phyloP scores from a whole-genome alignment of 2,329 filamentous ascomycete genomes.

The Trichoderma asperellum region DNA sequence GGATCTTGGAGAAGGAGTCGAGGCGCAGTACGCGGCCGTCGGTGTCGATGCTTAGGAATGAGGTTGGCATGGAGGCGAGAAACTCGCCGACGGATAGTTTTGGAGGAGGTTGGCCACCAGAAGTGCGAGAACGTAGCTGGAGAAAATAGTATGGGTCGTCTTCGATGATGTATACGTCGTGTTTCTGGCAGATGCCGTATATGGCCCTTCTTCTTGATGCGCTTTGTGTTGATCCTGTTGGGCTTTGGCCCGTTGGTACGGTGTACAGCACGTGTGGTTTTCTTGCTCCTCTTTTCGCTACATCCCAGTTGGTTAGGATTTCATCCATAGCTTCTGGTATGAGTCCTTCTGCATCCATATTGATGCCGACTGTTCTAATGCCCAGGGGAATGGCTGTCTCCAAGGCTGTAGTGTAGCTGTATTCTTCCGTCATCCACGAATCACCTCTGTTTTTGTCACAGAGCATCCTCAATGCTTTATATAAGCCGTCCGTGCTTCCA shows the following conservation, averaged over 20 bases:
- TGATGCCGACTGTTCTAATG: constrained; percentile 55
- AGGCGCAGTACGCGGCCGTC: constrained; percentile 89
- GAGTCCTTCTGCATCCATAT: constrained; percentile 69
- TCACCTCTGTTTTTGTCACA: constrained; percentile 61
- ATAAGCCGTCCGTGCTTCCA: constrained; percentile 69
- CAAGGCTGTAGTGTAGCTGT: constrained; percentile 5
- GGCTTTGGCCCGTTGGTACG: constrained; percentile 78
- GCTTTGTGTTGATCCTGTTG: constrained; percentile 77
- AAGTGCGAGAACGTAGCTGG: constrained; percentile 67
- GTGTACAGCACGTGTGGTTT: constrained; percentile 58
- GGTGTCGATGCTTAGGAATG: constrained; percentile 76
- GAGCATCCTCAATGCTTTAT: constrained; percentile 69
- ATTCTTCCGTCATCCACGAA: constrained; percentile 43
- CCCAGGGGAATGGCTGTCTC: constrained; percentile 8
- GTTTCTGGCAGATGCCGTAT: constrained; percentile 73
- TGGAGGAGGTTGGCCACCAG: constrained; percentile 46
- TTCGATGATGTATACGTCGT: constrained; percentile 80
- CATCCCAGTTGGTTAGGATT: constrained; percentile 68
- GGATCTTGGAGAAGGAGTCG: constrained; percentile 92
- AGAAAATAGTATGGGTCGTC: constrained; percentile 90
- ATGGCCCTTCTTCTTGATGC: constrained; percentile 66
- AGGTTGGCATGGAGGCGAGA: constrained; percentile 64
- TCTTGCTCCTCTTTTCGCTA: constrained; percentile 36
- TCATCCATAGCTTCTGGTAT: constrained; percentile 64
- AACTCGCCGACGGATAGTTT: constrained; percentile 71